These are phyloP conservation scores for Hypoxylon lienhwacheense DNA, from an alignment of 495 filamentous ascomycete genomes.

Conservation along the genomic window DNA sequence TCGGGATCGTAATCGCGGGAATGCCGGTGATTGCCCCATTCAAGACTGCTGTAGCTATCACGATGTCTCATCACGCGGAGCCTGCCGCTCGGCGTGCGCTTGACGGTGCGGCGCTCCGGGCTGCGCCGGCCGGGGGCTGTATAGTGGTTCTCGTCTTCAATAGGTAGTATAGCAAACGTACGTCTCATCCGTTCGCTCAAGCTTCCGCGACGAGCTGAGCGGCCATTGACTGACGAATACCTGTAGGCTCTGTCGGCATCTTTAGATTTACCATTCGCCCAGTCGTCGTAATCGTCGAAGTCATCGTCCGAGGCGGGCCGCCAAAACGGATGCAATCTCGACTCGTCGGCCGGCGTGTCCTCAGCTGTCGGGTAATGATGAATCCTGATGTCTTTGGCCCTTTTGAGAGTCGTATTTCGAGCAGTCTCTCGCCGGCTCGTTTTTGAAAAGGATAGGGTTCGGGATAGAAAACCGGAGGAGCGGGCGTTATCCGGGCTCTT, in stretches of 20 bases:
- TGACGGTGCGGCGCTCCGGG: constrained; percentile 52
- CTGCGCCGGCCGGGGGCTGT: constrained; percentile 41
- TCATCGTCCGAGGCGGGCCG: constrained; percentile 73
- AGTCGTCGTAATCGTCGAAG: constrained; percentile 50
- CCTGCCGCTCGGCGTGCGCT: constrained; percentile 52
- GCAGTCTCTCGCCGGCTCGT: constrained; percentile 22
- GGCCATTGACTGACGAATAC: constrained; percentile 49
- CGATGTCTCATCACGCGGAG: constrained; percentile 53
- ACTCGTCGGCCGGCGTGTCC: constrained; percentile 50
- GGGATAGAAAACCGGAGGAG: constrained; percentile 46
- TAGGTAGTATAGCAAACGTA: constrained; percentile 57
- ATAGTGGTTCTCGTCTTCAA: constrained; percentile 43
- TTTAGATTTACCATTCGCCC: constrained; percentile 33
- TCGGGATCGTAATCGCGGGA: constrained; percentile 29
- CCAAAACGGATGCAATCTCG: constrained; percentile 79
- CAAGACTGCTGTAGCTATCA: constrained; percentile 45
- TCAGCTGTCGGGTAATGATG: constrained; percentile 44
- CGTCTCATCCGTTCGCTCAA: constrained; percentile 50
- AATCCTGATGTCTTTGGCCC: constrained; percentile 37
- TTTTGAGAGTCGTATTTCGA: constrained; percentile 22
- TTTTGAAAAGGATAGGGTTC: constrained; percentile 48
- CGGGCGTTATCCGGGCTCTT: constrained; percentile 58
- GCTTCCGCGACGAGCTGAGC: constrained; percentile 52
- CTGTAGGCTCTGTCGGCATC: constrained; percentile 36
- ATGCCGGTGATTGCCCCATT: constrained; percentile 13